phyloP scores from a whole-genome alignment of 2,329 filamentous ascomycete species.

The Sclerotinia trifoliorum region DNA sequence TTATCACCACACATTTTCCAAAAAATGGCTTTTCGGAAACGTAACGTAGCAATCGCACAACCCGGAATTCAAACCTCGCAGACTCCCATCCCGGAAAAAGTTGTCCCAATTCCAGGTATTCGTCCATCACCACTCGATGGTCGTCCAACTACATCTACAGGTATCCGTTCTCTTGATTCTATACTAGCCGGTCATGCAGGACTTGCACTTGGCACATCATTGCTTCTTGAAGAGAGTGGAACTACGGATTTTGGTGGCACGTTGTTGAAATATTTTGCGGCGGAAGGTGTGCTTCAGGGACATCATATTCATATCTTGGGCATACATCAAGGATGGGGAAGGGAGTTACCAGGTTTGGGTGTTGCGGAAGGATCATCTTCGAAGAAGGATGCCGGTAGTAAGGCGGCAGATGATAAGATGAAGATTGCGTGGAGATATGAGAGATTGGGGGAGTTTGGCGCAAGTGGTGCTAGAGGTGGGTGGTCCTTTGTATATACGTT shows the following conservation, averaged over 20 bases:
- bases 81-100: slow-evolving; percentile 24
- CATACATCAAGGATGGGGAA: slow-evolving; percentile 73
- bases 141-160: slow-evolving; percentile 84
- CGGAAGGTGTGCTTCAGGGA: slow-evolving; percentile 88
- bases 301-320: slow-evolving; percentile 87
- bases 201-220: slow-evolving; percentile 73
- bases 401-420: slow-evolving; percentile 69
- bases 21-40: slow-evolving; percentile 66
- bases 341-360: slow-evolving; percentile 74
- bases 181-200: slow-evolving; percentile 85
- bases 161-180: slow-evolving; percentile 79
- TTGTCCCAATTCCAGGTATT: slow-evolving; percentile 51
- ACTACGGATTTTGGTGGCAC: slow-evolving; percentile 92
- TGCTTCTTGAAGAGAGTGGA: slow-evolving; percentile 83
- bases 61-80: slow-evolving; percentile 15
- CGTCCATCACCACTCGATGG: slow-evolving; percentile 88
- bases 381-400: slow-evolving; percentile 42
- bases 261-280: slow-evolving; percentile 83
- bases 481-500: slow-evolving; percentile 55
- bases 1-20: not conserved
- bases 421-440: slow-evolving; percentile 99
- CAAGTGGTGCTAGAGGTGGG: slow-evolving; percentile 48
- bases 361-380: slow-evolving; percentile 46
- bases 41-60: slow-evolving; percentile 56
- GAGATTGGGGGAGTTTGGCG: slow-evolving; percentile 67